Percentiles rank a stretch among this genome's conserved stretches.
Conservation (phyloP, 192 early-diverging fungal species). For the Podila epicladia region DNA sequence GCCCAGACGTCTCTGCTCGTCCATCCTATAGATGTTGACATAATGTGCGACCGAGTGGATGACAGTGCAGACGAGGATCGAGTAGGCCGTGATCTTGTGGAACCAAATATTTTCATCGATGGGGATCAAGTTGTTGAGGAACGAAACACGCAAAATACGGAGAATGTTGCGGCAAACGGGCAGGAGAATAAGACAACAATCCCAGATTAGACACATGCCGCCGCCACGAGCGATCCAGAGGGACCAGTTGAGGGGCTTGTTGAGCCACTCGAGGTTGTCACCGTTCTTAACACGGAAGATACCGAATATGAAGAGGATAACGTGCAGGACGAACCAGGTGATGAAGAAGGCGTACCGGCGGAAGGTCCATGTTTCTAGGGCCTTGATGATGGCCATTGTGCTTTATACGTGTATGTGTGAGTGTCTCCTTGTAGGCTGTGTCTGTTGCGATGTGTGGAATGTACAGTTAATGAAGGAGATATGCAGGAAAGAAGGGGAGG, state of each 20-base stretch:
- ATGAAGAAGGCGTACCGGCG: conserved; percentile 46
- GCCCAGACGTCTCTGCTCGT: conserved; percentile 10
- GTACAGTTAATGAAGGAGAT: not conserved
- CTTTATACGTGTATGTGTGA: not conserved
- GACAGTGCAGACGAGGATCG: conserved; percentile 67
- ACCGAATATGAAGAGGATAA: conserved; percentile 60
- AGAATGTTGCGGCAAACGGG: conserved; percentile 76
- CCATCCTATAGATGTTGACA: conserved; percentile 60
- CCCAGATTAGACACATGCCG: conserved; percentile 64
- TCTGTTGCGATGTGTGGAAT: not conserved
- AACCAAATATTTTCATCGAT: conserved; percentile 82
- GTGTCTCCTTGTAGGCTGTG: not conserved
- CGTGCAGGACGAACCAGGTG: conserved; percentile 53
- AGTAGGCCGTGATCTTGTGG: conserved; percentile 76
- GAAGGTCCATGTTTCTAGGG: conserved; percentile 42
- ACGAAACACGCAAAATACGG: conserved; percentile 58
- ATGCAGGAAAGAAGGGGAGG: not conserved
- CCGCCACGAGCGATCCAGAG: conserved; percentile 69
- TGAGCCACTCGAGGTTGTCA: conserved; percentile 57
- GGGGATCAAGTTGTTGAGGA: conserved; percentile 70
- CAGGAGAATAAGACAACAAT: conserved; percentile 63
- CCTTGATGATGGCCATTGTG: conserved; percentile 22
- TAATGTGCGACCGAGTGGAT: conserved; percentile 70
- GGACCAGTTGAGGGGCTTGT: conserved; percentile 51
- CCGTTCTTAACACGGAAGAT: conserved; percentile 60